These are phyloP conservation scores for Microthlaspi erraticum DNA, from an alignment of 345 rosid species.

Conservation along the genomic window DNA sequence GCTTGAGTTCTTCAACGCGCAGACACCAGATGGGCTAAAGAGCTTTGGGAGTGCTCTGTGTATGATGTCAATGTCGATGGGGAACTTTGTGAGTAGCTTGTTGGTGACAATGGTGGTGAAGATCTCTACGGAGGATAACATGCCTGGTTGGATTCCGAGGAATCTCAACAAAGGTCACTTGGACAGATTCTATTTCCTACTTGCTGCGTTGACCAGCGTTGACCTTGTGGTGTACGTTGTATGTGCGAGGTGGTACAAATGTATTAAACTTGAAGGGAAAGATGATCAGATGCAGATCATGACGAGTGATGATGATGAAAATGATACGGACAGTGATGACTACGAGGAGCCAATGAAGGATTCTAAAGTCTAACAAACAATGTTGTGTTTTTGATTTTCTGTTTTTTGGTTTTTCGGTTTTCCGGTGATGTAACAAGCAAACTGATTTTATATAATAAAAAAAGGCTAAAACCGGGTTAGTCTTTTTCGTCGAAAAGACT, in stretches of 20 bases:
- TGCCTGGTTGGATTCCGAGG: conserved; percentile 98
- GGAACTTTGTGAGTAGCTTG: conserved; percentile 98
- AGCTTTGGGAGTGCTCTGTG: conserved; percentile 96
- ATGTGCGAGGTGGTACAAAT: conserved; percentile 91
- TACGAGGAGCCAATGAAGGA: conserved; percentile 40
- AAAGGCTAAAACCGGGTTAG: conserved; percentile 33
- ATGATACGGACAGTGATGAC: conserved; percentile 41
- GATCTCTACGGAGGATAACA: conserved; percentile 83
- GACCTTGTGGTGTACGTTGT: conserved; percentile 69
- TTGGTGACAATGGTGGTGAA: conserved; percentile 91
- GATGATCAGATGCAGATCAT: conserved; percentile 41
- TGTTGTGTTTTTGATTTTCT: conserved; percentile 18
- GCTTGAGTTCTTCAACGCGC: conserved; percentile 96
- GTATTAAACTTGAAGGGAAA: conserved; percentile 71
- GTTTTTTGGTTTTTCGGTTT: conserved; percentile 16
- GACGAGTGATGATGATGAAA: conserved; percentile 39
- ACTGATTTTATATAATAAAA: conserved; percentile 41
- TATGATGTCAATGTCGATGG: conserved; percentile 95
- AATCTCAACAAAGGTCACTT: conserved; percentile 96
- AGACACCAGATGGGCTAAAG: conserved; percentile 92
- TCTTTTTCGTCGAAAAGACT: conserved; percentile 37
- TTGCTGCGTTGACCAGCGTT: conserved; percentile 70
- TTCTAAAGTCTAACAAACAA: conserved; percentile 53
- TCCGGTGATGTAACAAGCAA: conserved; percentile 41
- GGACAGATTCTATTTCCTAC: conserved; percentile 90